Percentiles rank a stretch among this genome's conserved stretches.
Conservation (phyloP, 2,329 filamentous ascomycete species). For the Aureobasidium mangrovei region DNA sequence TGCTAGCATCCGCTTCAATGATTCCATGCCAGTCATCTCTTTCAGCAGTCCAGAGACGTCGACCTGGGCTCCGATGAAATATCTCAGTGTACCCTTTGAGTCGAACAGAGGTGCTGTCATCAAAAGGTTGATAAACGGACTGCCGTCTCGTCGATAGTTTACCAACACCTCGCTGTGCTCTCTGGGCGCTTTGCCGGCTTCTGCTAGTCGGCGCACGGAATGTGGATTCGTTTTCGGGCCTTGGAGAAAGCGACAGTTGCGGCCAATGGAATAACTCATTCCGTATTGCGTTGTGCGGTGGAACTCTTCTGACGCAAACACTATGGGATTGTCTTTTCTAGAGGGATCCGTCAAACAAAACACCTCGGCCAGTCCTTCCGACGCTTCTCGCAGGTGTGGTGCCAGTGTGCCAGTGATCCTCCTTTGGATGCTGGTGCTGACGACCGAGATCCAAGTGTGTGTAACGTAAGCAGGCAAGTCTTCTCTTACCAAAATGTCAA, state of each 20-base stretch:
- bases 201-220: conserved; percentile 53
- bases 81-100: conserved; percentile 56
- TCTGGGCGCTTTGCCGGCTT: conserved; percentile 52
- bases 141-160: conserved; percentile 67
- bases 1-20: conserved; percentile 36
- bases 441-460: conserved; percentile 58
- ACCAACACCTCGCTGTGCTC: conserved; percentile 67
- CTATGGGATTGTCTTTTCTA: conserved; percentile 34
- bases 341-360: conserved; percentile 71
- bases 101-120: conserved; percentile 66
- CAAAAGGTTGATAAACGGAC: conserved; percentile 67
- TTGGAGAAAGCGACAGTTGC: conserved; percentile 72
- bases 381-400: conserved; percentile 55
- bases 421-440: conserved; percentile 59
- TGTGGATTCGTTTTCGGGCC: conserved; percentile 60
- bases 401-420: conserved; percentile 60
- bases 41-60: conserved; percentile 62
- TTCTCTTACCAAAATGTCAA: conserved; percentile 55
- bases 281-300: conserved; percentile 67
- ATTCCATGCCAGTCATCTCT: conserved; percentile 56
- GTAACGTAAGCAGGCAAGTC: conserved; percentile 66
- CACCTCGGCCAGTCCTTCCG: conserved; percentile 65
- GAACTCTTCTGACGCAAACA: conserved; percentile 67
- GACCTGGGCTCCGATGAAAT: conserved; percentile 64
- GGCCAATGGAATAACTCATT: conserved; percentile 61